These are phyloP conservation scores for Sinapis alba DNA, from an alignment of 441 rosid genomes.

Conservation along the genomic window DNA sequence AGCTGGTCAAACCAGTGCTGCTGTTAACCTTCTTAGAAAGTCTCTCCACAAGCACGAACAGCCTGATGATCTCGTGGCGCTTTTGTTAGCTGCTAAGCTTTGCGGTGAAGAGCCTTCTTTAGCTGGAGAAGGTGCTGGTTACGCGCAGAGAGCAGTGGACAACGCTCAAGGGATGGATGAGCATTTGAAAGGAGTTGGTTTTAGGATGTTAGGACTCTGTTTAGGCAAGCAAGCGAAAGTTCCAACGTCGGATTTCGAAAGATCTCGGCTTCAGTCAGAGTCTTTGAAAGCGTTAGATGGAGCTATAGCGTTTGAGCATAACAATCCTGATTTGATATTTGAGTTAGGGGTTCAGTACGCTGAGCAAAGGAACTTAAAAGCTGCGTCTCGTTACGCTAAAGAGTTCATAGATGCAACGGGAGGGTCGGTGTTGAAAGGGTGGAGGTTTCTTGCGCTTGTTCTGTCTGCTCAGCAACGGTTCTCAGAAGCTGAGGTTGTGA, in stretches of 20 bases:
- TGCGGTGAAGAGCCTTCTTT: constrained; percentile 69
- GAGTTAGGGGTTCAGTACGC: constrained; percentile 88
- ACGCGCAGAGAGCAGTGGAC: constrained; percentile 65
- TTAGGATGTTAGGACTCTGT: constrained; percentile 79
- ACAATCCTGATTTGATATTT: constrained; percentile 73
- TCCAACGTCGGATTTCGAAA: constrained; percentile 80
- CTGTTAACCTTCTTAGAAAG: constrained; percentile 77
- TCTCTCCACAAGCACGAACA: constrained; percentile 77
- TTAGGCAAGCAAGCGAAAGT: constrained; percentile 78
- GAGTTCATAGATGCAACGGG: constrained; percentile 76
- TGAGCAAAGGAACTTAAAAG: constrained; percentile 76
- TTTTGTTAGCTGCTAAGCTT: constrained; percentile 80
- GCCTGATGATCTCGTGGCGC: constrained; percentile 70
- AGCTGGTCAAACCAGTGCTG: constrained; percentile 59
- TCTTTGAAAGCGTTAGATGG: constrained; percentile 74
- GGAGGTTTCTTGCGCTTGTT: constrained; percentile 83
- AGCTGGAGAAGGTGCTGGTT: constrained; percentile 80
- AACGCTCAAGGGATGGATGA: constrained; percentile 64
- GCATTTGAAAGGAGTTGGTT: constrained; percentile 78
- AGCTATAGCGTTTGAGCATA: constrained; percentile 66
- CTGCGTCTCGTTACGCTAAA: constrained; percentile 72
- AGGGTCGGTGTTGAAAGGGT: constrained; percentile 80
- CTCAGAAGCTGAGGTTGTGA: constrained; percentile 86
- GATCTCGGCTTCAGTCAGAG: constrained; percentile 78
- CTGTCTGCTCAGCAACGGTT: constrained; percentile 87